Percentiles rank a stretch among this genome's conserved stretches.
These are phyloP conservation scores for Filosporella fistucella DNA, from an alignment of 495 filamentous ascomycete species.

Conservation along the genomic window DNA sequence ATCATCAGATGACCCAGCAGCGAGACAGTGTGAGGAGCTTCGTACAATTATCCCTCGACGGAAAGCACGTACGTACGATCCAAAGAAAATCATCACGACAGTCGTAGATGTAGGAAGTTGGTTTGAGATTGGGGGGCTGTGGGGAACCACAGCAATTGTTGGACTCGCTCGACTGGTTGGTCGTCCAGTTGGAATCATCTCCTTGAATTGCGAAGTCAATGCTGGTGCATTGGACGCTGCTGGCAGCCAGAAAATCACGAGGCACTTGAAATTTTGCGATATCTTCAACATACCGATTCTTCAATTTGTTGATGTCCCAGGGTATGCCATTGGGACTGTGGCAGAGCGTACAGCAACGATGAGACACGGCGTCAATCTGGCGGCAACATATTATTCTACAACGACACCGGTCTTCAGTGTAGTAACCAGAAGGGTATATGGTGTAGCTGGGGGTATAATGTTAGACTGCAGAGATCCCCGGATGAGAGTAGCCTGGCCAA, in stretches of 20 bases:
- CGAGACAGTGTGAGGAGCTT: conserved; percentile 41
- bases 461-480: conserved; percentile 53
- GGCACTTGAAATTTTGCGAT: conserved; percentile 56
- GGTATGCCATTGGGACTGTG: conserved; percentile 58
- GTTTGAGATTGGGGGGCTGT: conserved; percentile 59
- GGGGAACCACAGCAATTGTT: conserved; percentile 56
- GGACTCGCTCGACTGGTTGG: conserved; percentile 54
- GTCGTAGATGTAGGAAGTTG: conserved; percentile 51
- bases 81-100: conserved; percentile 47
- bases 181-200: conserved; percentile 50
- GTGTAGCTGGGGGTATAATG: conserved; percentile 60
- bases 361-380: conserved; percentile 56
- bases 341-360: conserved; percentile 59
- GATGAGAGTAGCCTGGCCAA: conserved; percentile 59
- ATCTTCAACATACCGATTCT: conserved; percentile 59
- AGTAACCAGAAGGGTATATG: conserved; percentile 51
- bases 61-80: conserved; percentile 56
- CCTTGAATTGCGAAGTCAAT: conserved; percentile 55
- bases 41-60: conserved; percentile 53
- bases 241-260: conserved; percentile 54
- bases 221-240: conserved; percentile 56
- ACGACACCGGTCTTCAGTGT: conserved; percentile 58
- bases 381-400: conserved; percentile 54
- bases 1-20: conserved; percentile 38
- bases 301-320: conserved; percentile 59